These are phyloP conservation scores for Metarhizium rileyi DNA, from an alignment of 2,329 filamentous ascomycete genomes.

Conservation along the genomic window DNA sequence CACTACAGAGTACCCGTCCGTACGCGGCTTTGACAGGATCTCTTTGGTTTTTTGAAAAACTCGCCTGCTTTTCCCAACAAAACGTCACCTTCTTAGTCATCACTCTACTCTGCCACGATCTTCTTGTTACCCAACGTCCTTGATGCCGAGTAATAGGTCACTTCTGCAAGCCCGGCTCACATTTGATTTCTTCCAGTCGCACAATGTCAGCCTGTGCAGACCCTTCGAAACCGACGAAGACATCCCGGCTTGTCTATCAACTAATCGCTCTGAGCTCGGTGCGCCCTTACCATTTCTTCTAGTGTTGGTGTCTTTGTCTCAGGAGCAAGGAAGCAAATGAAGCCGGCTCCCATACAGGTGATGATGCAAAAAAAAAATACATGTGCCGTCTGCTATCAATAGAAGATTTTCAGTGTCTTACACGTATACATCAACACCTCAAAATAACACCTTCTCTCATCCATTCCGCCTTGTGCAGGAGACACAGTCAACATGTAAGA, in stretches of 20 bases:
- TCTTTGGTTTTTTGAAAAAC: no score
- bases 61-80: no score
- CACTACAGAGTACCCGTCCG: no score
- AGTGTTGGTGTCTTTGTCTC: conserved; percentile 55
- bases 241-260: conserved; percentile 32
- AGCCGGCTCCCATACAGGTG: conserved; percentile 50
- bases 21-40: no score
- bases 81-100: background rate
- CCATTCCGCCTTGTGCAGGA: no score
- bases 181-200: conserved; percentile 64
- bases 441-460: background rate
- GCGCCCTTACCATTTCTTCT: conserved; percentile 47
- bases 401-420: no score
- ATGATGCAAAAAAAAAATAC: conserved; percentile 59
- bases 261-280: no score
- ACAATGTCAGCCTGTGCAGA: conserved; percentile 56
- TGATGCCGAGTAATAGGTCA: background rate
- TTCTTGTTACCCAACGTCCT: background rate
- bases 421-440: background rate
- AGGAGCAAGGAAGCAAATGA: conserved; percentile 54
- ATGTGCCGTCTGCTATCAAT: conserved; percentile 58
- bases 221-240: conserved; percentile 58
- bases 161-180: conserved; percentile 49
- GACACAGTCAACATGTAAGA: conserved; percentile 27
- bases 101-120: background rate